Conservation (phyloP, 257 asterid species). For the Coffea eugenioides region DNA sequence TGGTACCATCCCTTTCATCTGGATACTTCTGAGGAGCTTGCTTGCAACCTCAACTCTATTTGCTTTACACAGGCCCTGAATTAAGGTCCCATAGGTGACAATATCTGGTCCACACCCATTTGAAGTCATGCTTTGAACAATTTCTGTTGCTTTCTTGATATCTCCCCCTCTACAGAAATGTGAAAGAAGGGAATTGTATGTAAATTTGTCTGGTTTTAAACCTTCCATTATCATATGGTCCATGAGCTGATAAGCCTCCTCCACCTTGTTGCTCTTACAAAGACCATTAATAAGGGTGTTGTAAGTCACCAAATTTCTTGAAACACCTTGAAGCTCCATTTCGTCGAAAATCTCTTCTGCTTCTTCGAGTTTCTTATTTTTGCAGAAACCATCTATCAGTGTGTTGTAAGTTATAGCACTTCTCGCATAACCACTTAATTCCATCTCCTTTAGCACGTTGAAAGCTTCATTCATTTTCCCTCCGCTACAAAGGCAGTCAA, state of each 20-base stretch:
- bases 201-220: conserved; percentile 67
- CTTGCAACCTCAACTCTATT: conserved; percentile 67
- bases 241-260: conserved; percentile 87
- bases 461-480: conserved; percentile 70
- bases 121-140: conserved; percentile 71
- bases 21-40: conserved; percentile 70
- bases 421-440: conserved; percentile 70
- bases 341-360: conserved; percentile 90
- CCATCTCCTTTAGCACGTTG: conserved; percentile 76
- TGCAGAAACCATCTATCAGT: conserved; percentile 79
- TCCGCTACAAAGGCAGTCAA: conserved; percentile 65
- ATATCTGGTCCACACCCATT: conserved; percentile 84
- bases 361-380: conserved; percentile 61
- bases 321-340: conserved; percentile 83
- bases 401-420: conserved; percentile 72
- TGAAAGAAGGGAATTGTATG: conserved; percentile 72
- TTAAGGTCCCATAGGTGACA: conserved; percentile 74
- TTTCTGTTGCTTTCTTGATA: conserved; percentile 83
- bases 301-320: conserved; percentile 68
- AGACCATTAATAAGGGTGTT: conserved; percentile 90
- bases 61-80: conserved; percentile 85
- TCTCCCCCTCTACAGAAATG: conserved; percentile 82
- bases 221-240: conserved; percentile 94
- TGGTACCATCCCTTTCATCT: conserved; percentile 79
- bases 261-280: conserved; percentile 65